These are phyloP conservation scores for Nevesoporus exiguus DNA, from an alignment of 768 basidiomycete genomes.

Conservation along the genomic window DNA sequence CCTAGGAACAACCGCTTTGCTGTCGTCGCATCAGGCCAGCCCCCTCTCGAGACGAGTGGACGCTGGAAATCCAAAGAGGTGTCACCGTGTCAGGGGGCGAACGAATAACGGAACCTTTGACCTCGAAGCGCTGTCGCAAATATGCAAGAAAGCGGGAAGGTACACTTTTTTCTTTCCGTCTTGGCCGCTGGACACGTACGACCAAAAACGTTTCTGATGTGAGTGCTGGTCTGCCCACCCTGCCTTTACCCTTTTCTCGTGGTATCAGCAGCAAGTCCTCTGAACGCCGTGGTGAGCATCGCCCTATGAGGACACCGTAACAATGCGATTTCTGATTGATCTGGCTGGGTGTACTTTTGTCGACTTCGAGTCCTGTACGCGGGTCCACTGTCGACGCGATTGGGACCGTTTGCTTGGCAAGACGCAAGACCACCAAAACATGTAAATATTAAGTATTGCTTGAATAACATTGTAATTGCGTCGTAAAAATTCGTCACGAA, in stretches of 20 bases:
- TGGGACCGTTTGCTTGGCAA: neutral
- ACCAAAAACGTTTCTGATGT: neutral
- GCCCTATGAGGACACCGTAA: neutral
- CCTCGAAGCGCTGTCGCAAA: conserved; percentile 55
- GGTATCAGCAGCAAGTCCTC: conserved; percentile 66
- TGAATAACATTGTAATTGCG: conserved; percentile 23
- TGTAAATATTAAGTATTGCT: conserved; percentile 18
- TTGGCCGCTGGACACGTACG: conserved; percentile 71
- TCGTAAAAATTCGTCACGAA: conserved; percentile 26
- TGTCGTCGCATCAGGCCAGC: conserved; percentile 65
- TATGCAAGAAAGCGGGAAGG: conserved; percentile 53
- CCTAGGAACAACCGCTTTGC: conserved; percentile 71
- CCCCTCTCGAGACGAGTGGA: conserved; percentile 57
- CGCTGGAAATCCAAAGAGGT: too few species aligned
- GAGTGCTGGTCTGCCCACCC: neutral
- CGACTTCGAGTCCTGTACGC: neutral
- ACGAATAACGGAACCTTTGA: too few species aligned
- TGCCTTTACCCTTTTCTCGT: neutral
- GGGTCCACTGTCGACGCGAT: neutral
- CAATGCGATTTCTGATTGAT: neutral
- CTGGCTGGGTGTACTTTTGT: conserved; percentile 29
- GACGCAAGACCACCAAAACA: neutral
- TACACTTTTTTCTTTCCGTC: conserved; percentile 78
- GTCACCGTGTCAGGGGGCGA: too few species aligned
- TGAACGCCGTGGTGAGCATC: conserved; percentile 61